Evolutionary conservation across 495 filamentous ascomycete genomes (phyloP).

Genomic region (Aspergillus wentii): DNA sequence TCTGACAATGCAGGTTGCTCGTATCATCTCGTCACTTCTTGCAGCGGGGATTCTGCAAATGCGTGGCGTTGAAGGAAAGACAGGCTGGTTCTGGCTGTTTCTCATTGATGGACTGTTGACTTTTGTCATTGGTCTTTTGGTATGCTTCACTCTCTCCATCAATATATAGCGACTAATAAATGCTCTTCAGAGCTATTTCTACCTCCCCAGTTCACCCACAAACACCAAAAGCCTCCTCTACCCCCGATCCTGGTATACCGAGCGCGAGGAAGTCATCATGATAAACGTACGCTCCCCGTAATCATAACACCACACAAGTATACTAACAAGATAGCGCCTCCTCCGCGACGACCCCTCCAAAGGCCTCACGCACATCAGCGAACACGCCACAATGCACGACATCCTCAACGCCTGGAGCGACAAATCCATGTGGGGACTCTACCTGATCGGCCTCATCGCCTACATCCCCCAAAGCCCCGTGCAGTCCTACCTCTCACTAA

Average conservation of each 20-base stretch:
- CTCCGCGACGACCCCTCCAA: slow-evolving; percentile 52
- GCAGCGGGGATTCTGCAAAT: slow-evolving; percentile 50
- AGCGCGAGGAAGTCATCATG: slow-evolving; percentile 47
- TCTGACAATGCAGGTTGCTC: slow-evolving; percentile 21
- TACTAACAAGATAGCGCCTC: slow-evolving; percentile 22
- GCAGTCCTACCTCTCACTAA: slow-evolving; percentile 36
- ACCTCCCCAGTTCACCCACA: slow-evolving; percentile 42
- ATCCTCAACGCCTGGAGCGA: slow-evolving; percentile 27
- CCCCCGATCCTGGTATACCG: slow-evolving; percentile 47
- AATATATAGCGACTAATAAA: not conserved
- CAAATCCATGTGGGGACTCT: slow-evolving; percentile 38
- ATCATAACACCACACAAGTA: not conserved
- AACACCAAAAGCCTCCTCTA: slow-evolving; percentile 47
- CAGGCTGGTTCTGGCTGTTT: slow-evolving; percentile 56
- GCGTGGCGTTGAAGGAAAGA: slow-evolving; percentile 38
- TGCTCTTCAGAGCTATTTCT: slow-evolving; percentile 18
- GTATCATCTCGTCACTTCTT: slow-evolving; percentile 47
- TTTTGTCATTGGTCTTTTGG: slow-evolving; percentile 23
- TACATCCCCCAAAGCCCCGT: slow-evolving; percentile 43
- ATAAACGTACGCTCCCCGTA: slow-evolving; percentile 24
- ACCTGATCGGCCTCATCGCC: slow-evolving; percentile 41
- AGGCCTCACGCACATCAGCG: slow-evolving; percentile 29
- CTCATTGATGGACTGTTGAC: slow-evolving; percentile 31
- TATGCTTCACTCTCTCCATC: slow-evolving; percentile 6
- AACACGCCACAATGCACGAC: slow-evolving; percentile 23